phyloP scores from a whole-genome alignment of 2,329 filamentous ascomycete species.

The Pleomassaria siparia region DNA sequence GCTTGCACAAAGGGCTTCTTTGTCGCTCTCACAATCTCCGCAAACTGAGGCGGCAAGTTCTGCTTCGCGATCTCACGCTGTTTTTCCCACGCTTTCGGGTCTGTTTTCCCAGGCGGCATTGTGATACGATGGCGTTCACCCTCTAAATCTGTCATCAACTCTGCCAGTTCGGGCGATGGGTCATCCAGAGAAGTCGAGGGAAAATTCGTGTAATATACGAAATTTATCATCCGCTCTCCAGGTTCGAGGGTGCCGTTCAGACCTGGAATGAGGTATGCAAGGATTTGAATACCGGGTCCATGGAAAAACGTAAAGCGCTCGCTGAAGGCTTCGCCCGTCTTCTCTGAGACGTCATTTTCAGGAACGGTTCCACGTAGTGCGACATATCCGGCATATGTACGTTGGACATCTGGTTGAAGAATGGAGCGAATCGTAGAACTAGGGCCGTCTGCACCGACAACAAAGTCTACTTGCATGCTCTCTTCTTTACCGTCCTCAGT shows the following conservation, averaged over 20 bases:
- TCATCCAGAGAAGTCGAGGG: constrained; percentile 27
- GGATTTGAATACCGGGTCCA: constrained; percentile 38
- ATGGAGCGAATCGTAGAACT: constrained; percentile 30
- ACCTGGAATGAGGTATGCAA: constrained; percentile 51
- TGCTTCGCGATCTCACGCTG: constrained; percentile 36
- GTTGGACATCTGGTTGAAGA: constrained; percentile 20
- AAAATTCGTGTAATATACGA: constrained; percentile 52
- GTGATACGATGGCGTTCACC: constrained; percentile 47
- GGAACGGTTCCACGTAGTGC: constrained; percentile 35
- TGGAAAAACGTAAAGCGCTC: constrained; percentile 48
- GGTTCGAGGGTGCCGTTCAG: constrained; percentile 42
- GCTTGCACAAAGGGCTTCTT: constrained; percentile 50
- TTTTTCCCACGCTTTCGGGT: constrained; percentile 42
- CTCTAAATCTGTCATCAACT: constrained; percentile 49
- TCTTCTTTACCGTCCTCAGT: constrained; percentile 18
- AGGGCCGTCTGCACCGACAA: constrained; percentile 36
- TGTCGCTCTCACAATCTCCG: constrained; percentile 46
- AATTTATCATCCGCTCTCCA: constrained; percentile 50
- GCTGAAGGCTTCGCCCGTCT: constrained; percentile 30
- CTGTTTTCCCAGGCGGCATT: constrained; percentile 46
- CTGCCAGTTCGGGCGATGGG: constrained; percentile 41
- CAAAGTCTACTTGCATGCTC: constrained; percentile 26
- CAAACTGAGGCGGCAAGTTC: constrained; percentile 44
- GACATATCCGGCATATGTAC: constrained; percentile 36
- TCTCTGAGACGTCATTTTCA: constrained; percentile 22